phyloP scores from a whole-genome alignment of 176 grass and related monocot species.

The Tillandsia fasciculata region DNA sequence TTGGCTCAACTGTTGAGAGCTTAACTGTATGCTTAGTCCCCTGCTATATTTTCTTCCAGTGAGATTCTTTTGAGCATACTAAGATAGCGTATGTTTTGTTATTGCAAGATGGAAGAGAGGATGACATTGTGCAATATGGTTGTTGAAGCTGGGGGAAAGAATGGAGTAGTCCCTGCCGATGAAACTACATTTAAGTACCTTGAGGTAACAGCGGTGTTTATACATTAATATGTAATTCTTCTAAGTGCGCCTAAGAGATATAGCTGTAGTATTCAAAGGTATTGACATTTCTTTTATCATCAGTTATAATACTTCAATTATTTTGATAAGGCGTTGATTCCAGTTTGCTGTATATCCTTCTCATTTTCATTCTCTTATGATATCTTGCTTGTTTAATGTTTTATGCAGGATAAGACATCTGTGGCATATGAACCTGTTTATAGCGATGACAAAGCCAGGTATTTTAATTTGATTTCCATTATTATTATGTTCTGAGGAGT shows the following conservation, averaged over 20 bases:
- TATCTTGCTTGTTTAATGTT: not conserved
- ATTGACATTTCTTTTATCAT: no score
- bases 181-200: constrained; percentile 91
- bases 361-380: not conserved
- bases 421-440: constrained; percentile 60
- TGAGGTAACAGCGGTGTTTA: constrained; percentile 31
- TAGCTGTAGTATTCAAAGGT: no score
- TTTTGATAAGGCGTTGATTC: not conserved
- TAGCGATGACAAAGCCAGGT: constrained; percentile 79
- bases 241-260: not conserved
- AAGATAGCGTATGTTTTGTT: constrained; percentile 12
- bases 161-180: constrained; percentile 75
- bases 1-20: constrained; percentile 61
- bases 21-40: constrained; percentile 40
- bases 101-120: constrained; percentile 80
- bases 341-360: constrained; percentile 3
- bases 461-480: constrained; percentile 11
- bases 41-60: constrained; percentile 9
- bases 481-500: no score
- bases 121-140: constrained; percentile 98
- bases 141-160: constrained; percentile 89
- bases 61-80: not conserved
- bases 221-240: not conserved
- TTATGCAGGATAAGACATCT: constrained; percentile 57
- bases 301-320: no score